These are phyloP conservation scores for Cystobasidium onofrii DNA, from an alignment of 768 basidiomycete genomes.

Conservation along the genomic window DNA sequence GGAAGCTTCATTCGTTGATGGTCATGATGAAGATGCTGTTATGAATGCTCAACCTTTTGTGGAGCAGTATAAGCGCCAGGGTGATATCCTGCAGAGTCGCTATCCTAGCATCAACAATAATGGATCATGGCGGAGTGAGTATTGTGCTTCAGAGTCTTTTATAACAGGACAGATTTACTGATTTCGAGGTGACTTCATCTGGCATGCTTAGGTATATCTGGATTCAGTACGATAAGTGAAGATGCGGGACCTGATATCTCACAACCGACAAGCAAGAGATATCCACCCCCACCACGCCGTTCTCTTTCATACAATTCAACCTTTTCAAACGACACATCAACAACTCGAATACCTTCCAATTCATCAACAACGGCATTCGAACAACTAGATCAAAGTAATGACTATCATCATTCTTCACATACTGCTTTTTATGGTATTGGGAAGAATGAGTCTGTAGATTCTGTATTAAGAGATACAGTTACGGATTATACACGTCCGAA, in stretches of 20 bases:
- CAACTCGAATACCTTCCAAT: conserved; percentile 28
- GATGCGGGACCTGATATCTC: not conserved
- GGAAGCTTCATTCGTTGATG: not conserved
- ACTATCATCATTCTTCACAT: not conserved
- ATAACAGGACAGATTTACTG: too few species aligned
- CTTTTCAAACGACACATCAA: not conserved
- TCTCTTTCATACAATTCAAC: not conserved
- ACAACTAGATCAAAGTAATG: conserved; percentile 8
- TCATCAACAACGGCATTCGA: conserved; percentile 31
- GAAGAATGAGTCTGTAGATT: conserved; percentile 41
- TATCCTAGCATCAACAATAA: not conserved
- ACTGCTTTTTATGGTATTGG: conserved; percentile 36
- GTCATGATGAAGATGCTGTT: conserved; percentile 1
- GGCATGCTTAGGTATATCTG: conserved; percentile 9
- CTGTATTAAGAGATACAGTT: conserved; percentile 30
- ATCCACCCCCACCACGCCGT: not conserved
- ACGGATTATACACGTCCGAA: conserved; percentile 5
- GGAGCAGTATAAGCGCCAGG: conserved; percentile 22
- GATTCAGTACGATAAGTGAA: conserved; percentile 24
- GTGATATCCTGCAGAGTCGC: not conserved
- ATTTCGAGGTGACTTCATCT: too few species aligned
- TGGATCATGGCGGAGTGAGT: conserved; percentile 8
- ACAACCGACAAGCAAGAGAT: not conserved
- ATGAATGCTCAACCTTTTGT: conserved; percentile 23
- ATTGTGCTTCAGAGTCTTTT: not conserved